A percentile compares a stretch with the other conserved stretches of the same genome.
phyloP scores from a whole-genome alignment of 1,284 basidiomycete genomes.

The Leccinum griseonigrum region DNA sequence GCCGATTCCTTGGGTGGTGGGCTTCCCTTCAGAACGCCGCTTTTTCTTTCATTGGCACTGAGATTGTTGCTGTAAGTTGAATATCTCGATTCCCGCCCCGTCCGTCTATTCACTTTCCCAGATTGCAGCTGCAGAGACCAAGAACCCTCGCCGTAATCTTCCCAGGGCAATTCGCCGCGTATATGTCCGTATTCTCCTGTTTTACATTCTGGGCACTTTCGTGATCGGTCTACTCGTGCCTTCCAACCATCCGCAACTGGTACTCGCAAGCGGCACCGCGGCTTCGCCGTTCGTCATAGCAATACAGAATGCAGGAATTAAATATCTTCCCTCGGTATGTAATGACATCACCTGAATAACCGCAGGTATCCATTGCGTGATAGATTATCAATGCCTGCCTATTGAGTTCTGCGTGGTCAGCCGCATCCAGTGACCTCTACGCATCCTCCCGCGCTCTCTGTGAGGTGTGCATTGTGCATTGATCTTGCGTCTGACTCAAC shows the following conservation, averaged over 20 bases:
- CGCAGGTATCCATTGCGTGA: constrained; percentile 25
- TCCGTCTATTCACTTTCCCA: constrained; percentile 18
- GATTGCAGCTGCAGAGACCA: constrained; percentile 66
- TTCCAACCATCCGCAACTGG: constrained; percentile 48
- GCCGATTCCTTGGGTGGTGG: constrained; percentile 56
- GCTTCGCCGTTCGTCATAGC: constrained; percentile 73
- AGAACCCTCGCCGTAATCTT: constrained; percentile 51
- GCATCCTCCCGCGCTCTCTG: constrained; percentile 81
- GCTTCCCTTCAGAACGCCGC: constrained; percentile 56
- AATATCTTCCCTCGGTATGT: constrained; percentile 50
- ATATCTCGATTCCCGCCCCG: neutral
- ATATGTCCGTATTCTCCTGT: constrained; percentile 65
- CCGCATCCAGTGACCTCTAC: constrained; percentile 82
- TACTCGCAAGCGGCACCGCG: constrained; percentile 44
- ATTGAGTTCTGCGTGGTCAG: constrained; percentile 83
- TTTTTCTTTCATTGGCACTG: constrained; percentile 75
- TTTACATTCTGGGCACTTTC: constrained; percentile 54
- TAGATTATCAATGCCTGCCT: constrained; percentile 86
- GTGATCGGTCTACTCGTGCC: constrained; percentile 67
- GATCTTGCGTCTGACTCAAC: neutral
- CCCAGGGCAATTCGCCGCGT: constrained; percentile 63
- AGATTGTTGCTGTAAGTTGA: constrained; percentile 69
- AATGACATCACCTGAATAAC: neutral
- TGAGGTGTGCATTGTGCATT: constrained; percentile 35
- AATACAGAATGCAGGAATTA: constrained; percentile 60